These are phyloP conservation scores for Petunia hybrid DNA, from an alignment of 305 asterid genomes.

Conservation along the genomic window DNA sequence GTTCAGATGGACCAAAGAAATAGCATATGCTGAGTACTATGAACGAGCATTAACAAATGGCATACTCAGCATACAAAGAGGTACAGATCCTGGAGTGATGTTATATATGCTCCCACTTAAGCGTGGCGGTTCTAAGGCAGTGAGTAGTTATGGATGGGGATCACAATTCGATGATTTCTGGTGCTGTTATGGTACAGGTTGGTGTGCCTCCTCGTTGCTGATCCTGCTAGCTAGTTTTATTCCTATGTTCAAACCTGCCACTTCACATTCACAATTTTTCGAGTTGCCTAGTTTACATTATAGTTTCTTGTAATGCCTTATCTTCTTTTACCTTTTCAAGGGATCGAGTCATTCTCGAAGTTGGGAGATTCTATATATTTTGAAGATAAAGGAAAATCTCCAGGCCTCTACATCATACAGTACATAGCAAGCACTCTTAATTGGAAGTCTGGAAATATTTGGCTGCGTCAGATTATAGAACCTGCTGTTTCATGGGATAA, in stretches of 20 bases:
- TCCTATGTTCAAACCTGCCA: background rate
- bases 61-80: constrained; percentile 85
- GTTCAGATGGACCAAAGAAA: constrained; percentile 91
- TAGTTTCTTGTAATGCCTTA: background rate
- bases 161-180: constrained; percentile 69
- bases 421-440: constrained; percentile 73
- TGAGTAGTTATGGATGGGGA: constrained; percentile 81
- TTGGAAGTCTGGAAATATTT: constrained; percentile 65
- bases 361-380: constrained; percentile 94
- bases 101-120: constrained; percentile 87
- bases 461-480: constrained; percentile 57
- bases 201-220: too few relatives aligned
- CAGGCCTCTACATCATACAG: constrained; percentile 75
- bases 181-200: constrained; percentile 99
- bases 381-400: constrained; percentile 66
- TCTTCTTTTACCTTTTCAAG: constrained; percentile 38
- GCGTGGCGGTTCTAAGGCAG: constrained; percentile 83
- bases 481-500: constrained; percentile 70
- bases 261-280: background rate
- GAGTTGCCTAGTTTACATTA: background rate
- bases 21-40: constrained; percentile 85
- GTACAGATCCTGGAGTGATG: constrained; percentile 86
- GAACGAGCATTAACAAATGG: constrained; percentile 91
- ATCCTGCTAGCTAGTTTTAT: too few relatives aligned
- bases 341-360: constrained; percentile 91